Conservation (phyloP, 2,329 filamentous ascomycete genomes). For the Orbilia javanica region DNA sequence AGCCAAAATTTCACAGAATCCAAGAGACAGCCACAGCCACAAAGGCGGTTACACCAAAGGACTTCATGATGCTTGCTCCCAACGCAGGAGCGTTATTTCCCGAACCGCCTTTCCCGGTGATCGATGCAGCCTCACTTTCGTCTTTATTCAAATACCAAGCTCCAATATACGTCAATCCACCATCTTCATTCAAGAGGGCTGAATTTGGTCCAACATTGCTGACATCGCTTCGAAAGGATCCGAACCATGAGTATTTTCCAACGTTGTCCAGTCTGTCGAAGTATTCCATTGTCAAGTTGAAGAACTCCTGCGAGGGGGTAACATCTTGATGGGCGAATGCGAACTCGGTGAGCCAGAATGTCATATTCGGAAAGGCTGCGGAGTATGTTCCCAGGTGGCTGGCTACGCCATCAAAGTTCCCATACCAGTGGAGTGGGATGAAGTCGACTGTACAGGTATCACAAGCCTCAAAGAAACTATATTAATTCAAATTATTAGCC, state of each 20-base stretch:
- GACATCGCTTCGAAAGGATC: slow-evolving; percentile 76
- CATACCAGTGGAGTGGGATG: slow-evolving; percentile 76
- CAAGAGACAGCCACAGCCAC: slow-evolving; percentile 23
- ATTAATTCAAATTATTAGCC: neutral
- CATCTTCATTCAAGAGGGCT: slow-evolving; percentile 76
- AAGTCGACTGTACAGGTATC: slow-evolving; percentile 74
- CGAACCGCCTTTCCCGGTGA: slow-evolving; percentile 45
- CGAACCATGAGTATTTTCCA: slow-evolving; percentile 80
- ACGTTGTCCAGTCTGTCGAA: slow-evolving; percentile 76
- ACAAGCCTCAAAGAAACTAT: slow-evolving; percentile 60
- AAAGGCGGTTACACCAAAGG: slow-evolving; percentile 10
- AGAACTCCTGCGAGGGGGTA: slow-evolving; percentile 73
- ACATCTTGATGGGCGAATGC: slow-evolving; percentile 73
- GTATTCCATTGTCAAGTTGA: slow-evolving; percentile 75
- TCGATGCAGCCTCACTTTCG: slow-evolving; percentile 31
- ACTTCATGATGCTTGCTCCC: neutral
- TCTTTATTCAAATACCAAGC: slow-evolving; percentile 78
- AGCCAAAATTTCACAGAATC: slow-evolving; percentile 21
- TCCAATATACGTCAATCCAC: slow-evolving; percentile 80
- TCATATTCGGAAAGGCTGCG: slow-evolving; percentile 72
- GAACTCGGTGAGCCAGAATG: slow-evolving; percentile 85
- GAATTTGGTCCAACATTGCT: slow-evolving; percentile 82
- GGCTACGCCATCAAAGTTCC: slow-evolving; percentile 76
- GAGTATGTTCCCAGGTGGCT: slow-evolving; percentile 75
- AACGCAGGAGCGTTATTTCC: slow-evolving; percentile 13